phyloP scores from a whole-genome alignment of 139 green algal species.

The Yamagishiella unicocca region DNA sequence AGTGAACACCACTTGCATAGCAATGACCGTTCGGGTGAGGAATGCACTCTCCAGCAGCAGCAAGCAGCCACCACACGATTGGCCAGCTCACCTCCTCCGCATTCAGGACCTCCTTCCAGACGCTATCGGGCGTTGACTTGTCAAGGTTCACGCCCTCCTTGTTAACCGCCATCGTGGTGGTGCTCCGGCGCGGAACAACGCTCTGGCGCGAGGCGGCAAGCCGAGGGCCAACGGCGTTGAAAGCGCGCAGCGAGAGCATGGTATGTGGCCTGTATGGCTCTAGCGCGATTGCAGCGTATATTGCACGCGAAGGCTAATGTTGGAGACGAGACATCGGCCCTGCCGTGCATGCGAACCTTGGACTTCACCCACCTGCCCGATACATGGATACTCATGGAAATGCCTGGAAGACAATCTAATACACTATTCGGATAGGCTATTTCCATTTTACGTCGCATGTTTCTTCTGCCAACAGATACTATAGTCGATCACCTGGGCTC shows the following conservation, averaged over 20 bases:
- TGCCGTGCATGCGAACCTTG: conserved; percentile 3
- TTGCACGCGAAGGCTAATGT: background rate
- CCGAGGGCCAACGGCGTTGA: background rate
- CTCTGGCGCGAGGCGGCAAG: background rate
- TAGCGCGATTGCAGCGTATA: background rate
- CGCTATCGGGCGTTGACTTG: conserved; percentile 70
- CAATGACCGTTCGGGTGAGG: too few species aligned
- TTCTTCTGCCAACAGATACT: too few species aligned
- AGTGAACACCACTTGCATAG: too few species aligned
- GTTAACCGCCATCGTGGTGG: background rate
- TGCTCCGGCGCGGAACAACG: background rate
- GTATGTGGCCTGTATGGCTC: background rate
- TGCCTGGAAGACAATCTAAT: too few species aligned
- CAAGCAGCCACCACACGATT: background rate
- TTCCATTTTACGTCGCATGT: too few species aligned
- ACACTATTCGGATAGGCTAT: too few species aligned
- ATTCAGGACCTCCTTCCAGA: conserved; percentile 63
- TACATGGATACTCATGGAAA: too few species aligned
- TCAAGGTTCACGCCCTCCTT: conserved; percentile 58
- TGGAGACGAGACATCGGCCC: background rate
- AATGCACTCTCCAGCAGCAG: too few species aligned
- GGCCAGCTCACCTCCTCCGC: conserved; percentile 61
- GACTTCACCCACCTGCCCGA: too few species aligned
- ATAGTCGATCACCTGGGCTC: background rate
- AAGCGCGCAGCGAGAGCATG: conserved; percentile 19